Base-by-base conservation (phyloP, 164 flowering plant genomes). In the Vitis amurensis region DNA sequence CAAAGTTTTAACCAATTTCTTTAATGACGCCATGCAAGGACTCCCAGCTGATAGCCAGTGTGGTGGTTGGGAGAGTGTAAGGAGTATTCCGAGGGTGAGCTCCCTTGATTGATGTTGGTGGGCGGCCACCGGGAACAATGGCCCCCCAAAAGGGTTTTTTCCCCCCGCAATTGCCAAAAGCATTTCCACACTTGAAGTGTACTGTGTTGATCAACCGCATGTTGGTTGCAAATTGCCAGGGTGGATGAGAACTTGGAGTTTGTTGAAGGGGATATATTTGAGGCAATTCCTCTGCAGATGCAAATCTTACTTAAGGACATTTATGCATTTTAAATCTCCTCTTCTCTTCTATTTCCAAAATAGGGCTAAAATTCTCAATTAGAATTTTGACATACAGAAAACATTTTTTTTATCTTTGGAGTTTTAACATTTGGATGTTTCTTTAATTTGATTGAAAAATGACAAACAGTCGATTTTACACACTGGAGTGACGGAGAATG, bases 401-500 rank as follows among this genome's bases (percentile, higher is more conserved):
- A 19, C 19, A 19, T n/a, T n/a, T 19, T 19, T 19, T 19, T 19
- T 19, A 19, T 19, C 19, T 19, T 19, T 19, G 19, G 19, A 19
- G 19, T 19, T 19, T 19, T 19, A 19, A 19, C 19, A 19, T 19
- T 19, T 19, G 0, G 19, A 1, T 19, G 19, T 19, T 19, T 19
- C 19, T n/a, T n/a, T 19, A 19, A 19, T 19, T 19, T 19, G 19
- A 19, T 19, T 19, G n/a, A 19, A 19, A 19, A 19, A 19, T 19
- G 19, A 19, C 6, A 61, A 66, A 52, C 11, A 85, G 85, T 81
- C 80, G 71, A 77, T 85, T 2, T 68, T 85, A 55, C 88, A 82
- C 50, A 83, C 31, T 84, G 85, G 84, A 77, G 55, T 11, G 80
- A 84, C 29, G 78, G 75, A 4, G 74, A 82, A 6, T 69, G 80